Conservation (phyloP, 1,284 basidiomycete species). For the Sporisorium graminicola region DNA sequence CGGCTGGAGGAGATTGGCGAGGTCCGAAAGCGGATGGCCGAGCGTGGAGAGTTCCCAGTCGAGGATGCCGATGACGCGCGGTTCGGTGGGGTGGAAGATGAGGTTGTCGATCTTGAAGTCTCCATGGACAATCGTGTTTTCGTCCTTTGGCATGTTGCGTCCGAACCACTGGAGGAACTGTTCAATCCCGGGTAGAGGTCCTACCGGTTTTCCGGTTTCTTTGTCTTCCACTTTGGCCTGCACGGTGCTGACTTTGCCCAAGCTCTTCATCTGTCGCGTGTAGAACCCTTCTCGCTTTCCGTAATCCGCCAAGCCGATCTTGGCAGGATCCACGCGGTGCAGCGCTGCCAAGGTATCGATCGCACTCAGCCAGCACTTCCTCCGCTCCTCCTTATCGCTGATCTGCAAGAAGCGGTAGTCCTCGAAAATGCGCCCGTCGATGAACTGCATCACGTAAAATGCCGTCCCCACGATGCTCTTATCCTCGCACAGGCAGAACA, state of each 20-base stretch:
- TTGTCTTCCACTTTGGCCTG: conserved; percentile 80
- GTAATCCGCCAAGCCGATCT: conserved; percentile 81
- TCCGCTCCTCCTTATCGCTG: conserved; percentile 73
- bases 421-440: conserved; percentile 88
- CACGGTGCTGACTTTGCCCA: conserved; percentile 79
- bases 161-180: conserved; percentile 84
- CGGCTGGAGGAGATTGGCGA: conserved; percentile 88
- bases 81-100: conserved; percentile 91
- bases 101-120: conserved; percentile 98
- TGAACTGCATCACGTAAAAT: conserved; percentile 95
- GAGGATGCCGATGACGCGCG: conserved; percentile 90
- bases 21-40: conserved; percentile 79
- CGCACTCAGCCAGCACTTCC: conserved; percentile 73
- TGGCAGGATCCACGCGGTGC: conserved; percentile 78
- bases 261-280: conserved; percentile 88
- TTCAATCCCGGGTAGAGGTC: conserved; percentile 77
- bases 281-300: conserved; percentile 86
- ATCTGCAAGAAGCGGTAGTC: conserved; percentile 77
- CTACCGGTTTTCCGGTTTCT: conserved; percentile 74
- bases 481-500: conserved; percentile 81
- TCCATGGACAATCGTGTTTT: conserved; percentile 83
- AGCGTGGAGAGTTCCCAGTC: conserved; percentile 95
- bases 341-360: conserved; percentile 79
- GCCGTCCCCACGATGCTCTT: conserved; percentile 82
- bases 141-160: conserved; percentile 78